Evolutionary conservation across 306 rosid species (phyloP), one percentile per base, ranked within the genome.

Genomic region (Alnus rubra): DNA sequence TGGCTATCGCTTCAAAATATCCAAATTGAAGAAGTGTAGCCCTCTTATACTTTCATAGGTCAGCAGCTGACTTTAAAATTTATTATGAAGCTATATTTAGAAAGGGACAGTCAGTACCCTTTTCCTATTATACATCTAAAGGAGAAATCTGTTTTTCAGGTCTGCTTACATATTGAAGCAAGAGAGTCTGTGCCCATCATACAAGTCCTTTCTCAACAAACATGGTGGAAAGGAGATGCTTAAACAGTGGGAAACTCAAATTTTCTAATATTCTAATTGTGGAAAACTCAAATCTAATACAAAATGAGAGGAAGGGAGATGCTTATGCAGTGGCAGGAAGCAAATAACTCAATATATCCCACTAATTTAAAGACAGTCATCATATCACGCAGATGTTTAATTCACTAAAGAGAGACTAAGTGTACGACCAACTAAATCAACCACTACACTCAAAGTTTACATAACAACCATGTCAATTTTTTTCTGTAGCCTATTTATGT

Each of bases 121-220:
- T 30, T 31, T 30, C 69, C 69, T 31, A 62, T 62, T 30, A 30
- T 30, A 62, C n/a, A 62, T 62, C 4, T 15, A 28, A 62, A 30
- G 2, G 2, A 11, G 8, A 31, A 30, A 4, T 4, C 6, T 31
- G 12, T 1, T 16, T 81, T 82, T 78, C 96, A 96, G 98, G 92
- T 96, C 96, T 72, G 97, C 98, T 74, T 96, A 93, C 89, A 87
- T 96, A 84, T 74, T 96, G 85, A 90, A 91, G 89, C 99, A 91
- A 88, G 98, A 93, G 13, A 96, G 99, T 84, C 92, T 96, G 84
- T 94, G 97, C 47, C 87, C 90, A 58, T 90, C 98, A 39, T 96
- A 93, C 79, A 96, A 90, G 79, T 96, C 98, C 50, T 96, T 96
- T 88, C 99, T 96, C 84, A 91, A 88, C 81, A 90, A 83, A 75